Evolutionary conservation across 2,329 filamentous ascomycete species (phyloP).

Genomic region (Colletotrichum sp.): DNA sequence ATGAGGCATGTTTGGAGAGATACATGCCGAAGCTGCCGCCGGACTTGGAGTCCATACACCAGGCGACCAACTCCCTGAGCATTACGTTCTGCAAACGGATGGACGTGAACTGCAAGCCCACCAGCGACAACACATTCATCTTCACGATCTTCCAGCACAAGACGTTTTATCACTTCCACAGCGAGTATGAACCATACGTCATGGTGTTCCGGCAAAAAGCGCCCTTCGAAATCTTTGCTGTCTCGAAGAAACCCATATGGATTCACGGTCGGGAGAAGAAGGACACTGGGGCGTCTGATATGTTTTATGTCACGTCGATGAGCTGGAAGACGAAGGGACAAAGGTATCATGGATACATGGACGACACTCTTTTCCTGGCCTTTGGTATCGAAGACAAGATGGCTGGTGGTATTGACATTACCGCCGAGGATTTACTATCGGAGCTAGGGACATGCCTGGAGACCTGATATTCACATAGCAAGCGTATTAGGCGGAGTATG

Average conservation of each 20-base stretch:
- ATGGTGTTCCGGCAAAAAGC: constrained; percentile 52
- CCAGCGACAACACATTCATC: constrained; percentile 57
- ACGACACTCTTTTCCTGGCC: constrained; percentile 58
- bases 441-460: constrained; percentile 25
- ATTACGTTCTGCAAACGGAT: constrained; percentile 57
- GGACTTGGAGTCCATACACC: constrained; percentile 55
- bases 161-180: constrained; percentile 50
- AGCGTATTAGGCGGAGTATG: background rate
- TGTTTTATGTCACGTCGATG: constrained; percentile 63
- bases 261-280: constrained; percentile 51
- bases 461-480: background rate
- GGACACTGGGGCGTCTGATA: constrained; percentile 46
- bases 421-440: constrained; percentile 51
- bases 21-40: constrained; percentile 45
- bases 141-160: constrained; percentile 62
- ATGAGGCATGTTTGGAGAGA: constrained; percentile 49
- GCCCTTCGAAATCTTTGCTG: constrained; percentile 55
- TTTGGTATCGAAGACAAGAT: constrained; percentile 62
- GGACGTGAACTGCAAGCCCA: constrained; percentile 46
- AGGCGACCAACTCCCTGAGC: constrained; percentile 63
- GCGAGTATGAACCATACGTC: constrained; percentile 60
- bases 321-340: constrained; percentile 55
- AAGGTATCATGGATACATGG: constrained; percentile 60
- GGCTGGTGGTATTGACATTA: constrained; percentile 55
- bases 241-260: constrained; percentile 59